Conservation (phyloP, 106 monocot genomes). For the Acorus gramineus region DNA sequence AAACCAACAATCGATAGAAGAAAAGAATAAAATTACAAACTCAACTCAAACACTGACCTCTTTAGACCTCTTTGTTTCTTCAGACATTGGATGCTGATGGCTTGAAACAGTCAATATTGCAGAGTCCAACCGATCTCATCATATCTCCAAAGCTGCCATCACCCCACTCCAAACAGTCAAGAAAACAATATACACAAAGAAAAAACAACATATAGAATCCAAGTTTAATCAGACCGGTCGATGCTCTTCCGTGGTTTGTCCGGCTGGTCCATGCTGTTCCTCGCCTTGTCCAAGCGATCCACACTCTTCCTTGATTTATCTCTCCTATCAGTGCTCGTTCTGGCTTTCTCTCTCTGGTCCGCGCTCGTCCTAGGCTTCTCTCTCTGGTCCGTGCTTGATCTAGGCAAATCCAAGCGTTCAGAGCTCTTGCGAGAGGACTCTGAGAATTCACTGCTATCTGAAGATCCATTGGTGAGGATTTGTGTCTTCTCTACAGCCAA, state of each 20-base stretch:
- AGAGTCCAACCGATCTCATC: conserved; percentile 42
- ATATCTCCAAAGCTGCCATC: conserved; percentile 33
- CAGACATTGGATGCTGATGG: conserved; percentile 12
- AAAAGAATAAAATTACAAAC: no score
- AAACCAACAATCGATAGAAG: no score
- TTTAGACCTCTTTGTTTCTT: neutral
- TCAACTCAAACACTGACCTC: no score
- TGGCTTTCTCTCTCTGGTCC: conserved; percentile 4
- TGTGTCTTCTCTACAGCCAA: conserved; percentile 36
- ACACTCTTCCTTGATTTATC: conserved; percentile 28
- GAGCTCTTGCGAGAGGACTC: conserved; percentile 25
- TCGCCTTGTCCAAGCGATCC: conserved; percentile 13
- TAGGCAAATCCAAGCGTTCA: conserved; percentile 13
- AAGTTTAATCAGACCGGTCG: conserved; percentile 29
- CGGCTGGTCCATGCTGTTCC: conserved; percentile 6
- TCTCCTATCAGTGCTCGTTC: conserved; percentile 14
- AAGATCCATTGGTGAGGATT: neutral
- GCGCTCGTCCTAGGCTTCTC: conserved; percentile 7
- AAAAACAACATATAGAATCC: neutral
- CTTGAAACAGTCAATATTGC: conserved; percentile 52
- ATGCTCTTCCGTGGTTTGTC: conserved; percentile 39
- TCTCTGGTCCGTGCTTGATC: conserved; percentile 14
- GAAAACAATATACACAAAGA: neutral
- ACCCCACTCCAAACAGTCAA: neutral
- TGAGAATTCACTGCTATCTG: conserved; percentile 9